A percentile compares a stretch with the other conserved stretches of the same genome.
Evolutionary conservation across 805 yeast species (phyloP).

Genomic region (Sugiyamaella boreocaroliniensis): DNA sequence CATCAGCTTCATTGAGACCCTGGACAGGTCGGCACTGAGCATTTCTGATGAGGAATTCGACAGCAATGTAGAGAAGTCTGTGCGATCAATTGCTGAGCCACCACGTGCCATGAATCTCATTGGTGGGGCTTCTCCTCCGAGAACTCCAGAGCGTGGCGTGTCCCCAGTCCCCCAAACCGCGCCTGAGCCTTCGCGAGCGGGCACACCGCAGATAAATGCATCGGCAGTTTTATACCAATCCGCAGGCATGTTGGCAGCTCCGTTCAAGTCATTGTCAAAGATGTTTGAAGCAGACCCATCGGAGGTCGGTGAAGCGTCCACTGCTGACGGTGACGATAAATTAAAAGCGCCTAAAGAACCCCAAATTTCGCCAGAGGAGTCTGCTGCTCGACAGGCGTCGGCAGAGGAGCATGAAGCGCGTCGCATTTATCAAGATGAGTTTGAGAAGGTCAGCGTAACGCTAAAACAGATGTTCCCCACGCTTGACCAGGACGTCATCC

Average conservation of each 20-base stretch:
- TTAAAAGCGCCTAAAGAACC: neutral
- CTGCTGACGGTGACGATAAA: neutral
- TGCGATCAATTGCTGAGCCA: constrained; percentile 38
- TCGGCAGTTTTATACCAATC: constrained; percentile 33
- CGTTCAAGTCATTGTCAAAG: constrained; percentile 36
- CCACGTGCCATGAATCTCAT: constrained; percentile 4
- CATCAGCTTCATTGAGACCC: constrained; percentile 62
- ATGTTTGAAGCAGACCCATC: constrained; percentile 31
- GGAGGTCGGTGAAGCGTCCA: constrained; percentile 12
- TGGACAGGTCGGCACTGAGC: constrained; percentile 53
- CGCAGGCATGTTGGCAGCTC: constrained; percentile 47
- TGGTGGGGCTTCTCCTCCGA: constrained; percentile 14
- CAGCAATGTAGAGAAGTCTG: constrained; percentile 35
- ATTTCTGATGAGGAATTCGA: constrained; percentile 55
- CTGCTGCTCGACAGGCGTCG: constrained; percentile 33
- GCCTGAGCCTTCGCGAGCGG: neutral
- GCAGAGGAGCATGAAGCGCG: constrained; percentile 35
- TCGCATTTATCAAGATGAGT: constrained; percentile 38
- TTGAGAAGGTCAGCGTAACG: constrained; percentile 40
- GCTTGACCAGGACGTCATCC: constrained; percentile 59
- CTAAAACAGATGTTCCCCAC: constrained; percentile 69
- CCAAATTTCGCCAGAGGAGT: constrained; percentile 24
- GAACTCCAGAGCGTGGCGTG: constrained; percentile 16
- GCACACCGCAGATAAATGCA: constrained; percentile 17
- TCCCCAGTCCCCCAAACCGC: constrained; percentile 7